Evolutionary conservation across 2,329 filamentous ascomycete genomes (phyloP), one percentile per base, ranked within the genome.

Genomic region (Epichloe sylvatica): DNA sequence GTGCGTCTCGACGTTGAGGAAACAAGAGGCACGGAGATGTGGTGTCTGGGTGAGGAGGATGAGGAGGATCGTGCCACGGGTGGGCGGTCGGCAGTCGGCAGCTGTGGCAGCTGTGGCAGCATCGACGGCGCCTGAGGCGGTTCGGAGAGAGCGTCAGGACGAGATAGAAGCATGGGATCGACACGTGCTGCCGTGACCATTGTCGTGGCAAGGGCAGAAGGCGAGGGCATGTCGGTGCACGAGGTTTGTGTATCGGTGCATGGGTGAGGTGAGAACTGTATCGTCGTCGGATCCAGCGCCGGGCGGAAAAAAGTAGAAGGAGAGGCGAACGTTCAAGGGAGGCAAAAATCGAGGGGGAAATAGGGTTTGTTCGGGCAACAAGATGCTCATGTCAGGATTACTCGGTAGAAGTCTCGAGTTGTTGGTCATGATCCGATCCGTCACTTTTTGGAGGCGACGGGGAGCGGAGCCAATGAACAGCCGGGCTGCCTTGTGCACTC

Each of bases 31-130:
- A 38, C 25, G 30, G 39, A 39, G 15, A 49, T 9, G 44, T 53
- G 50, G 19, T 49, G 46, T 38, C 55, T 52, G 4, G 51, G 52
- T 13, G 54, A 53, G n/a, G 52, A 54, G 4, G 52, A 56, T 13
- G 54, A 53, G n/a, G 52, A 54, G 4, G 52, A 56, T 40, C 50
- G 54, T 46, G 42, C 45, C 30, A 36, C 46, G 45, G 54, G 51
- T 41, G 53, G 52, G 43, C 46, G 46, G 33, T 47, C 35, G 33
- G 2, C 25, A 30, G 51, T 44, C 11, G 47, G 52, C 45, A 50
- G 38, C 17, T 47, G 53, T 38, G 49, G 52, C 45, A 50, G 45
- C 23, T 44, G 54, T 36, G 51, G 51, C 35, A 50, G 51, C n/a
- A 52, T 23, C 30, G 46, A 3, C 25, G 46, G 30, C 19, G 36